These are phyloP conservation scores for Centella asiatica DNA, from an alignment of 129 eudicot genomes.

Conservation along the genomic window DNA sequence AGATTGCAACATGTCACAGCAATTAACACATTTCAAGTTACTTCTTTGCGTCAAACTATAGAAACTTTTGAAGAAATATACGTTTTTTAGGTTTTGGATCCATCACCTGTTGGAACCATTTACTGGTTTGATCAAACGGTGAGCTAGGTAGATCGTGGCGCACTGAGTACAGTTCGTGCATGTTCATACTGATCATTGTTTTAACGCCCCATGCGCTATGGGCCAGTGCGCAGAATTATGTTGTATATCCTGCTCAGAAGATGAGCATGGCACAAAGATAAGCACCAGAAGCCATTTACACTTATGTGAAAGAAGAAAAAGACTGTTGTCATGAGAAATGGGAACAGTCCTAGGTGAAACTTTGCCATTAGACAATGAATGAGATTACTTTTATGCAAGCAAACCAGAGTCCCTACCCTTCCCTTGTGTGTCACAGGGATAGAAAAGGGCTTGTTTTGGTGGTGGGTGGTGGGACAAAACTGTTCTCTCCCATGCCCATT, in stretches of 20 bases:
- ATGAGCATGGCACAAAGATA: conserved; percentile 29
- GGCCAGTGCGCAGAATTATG: conserved; percentile 16
- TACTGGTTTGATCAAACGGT: neutral
- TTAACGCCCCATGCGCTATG: conserved; percentile 41
- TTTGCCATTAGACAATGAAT: conserved; percentile 30
- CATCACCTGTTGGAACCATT: neutral
- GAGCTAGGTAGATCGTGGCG: conserved; percentile 6
- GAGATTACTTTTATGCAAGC: conserved; percentile 10
- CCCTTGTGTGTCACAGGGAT: conserved; percentile 22
- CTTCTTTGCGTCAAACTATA: neutral
- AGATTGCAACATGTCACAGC: too few species aligned
- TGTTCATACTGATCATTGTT: conserved; percentile 9
- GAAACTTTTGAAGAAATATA: too few species aligned
- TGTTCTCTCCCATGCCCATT: conserved; percentile 49
- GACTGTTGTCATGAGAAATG: conserved; percentile 47
- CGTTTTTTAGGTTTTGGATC: neutral
- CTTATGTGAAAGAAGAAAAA: conserved; percentile 21
- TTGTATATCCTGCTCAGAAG: conserved; percentile 19
- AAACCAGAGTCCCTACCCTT: conserved; percentile 12
- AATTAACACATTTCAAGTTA: neutral
- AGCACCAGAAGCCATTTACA: conserved; percentile 40
- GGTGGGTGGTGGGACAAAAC: conserved; percentile 51
- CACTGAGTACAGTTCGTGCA: neutral
- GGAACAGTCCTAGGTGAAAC: conserved; percentile 58
- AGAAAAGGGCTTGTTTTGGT: conserved; percentile 34